phyloP scores from a whole-genome alignment of 768 basidiomycete species.

The Cystofilobasidium capitatum region DNA sequence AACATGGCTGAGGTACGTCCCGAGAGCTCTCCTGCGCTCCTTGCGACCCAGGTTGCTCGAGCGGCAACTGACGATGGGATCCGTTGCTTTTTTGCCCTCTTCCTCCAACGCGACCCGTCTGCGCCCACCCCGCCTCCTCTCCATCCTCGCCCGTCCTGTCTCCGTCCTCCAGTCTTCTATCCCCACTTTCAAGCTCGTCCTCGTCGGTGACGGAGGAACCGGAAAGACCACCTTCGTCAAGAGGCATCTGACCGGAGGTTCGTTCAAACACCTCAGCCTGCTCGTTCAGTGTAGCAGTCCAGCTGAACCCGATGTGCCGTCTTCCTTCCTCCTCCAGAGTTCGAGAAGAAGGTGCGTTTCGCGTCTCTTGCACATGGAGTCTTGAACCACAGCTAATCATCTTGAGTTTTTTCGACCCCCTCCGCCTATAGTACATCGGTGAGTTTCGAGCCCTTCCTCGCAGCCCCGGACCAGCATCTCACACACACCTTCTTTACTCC shows the following conservation, averaged over 20 bases:
- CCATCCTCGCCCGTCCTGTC: neutral
- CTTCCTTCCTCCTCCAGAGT: conserved; percentile 9
- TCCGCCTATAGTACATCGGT: conserved; percentile 33
- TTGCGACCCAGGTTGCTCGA: too few species aligned
- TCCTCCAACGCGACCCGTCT: neutral
- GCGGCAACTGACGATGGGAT: too few species aligned
- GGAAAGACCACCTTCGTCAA: conserved; percentile 89
- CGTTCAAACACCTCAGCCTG: neutral
- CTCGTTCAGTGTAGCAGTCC: neutral
- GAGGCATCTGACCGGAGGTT: conserved; percentile 20
- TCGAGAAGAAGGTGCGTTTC: conserved; percentile 49
- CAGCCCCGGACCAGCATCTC: neutral
- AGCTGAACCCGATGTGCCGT: neutral
- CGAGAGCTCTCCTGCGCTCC: neutral
- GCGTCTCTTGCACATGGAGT: conserved; percentile 6
- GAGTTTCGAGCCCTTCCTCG: neutral
- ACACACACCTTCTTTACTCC: neutral
- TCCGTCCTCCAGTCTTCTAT: conserved; percentile 35
- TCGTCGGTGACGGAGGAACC: conserved; percentile 94
- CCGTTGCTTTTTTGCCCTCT: too few species aligned
- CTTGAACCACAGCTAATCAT: conserved; percentile 27
- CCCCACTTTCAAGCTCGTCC: conserved; percentile 97
- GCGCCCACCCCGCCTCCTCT: neutral
- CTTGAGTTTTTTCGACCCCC: conserved; percentile 19
- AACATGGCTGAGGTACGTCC: too few species aligned